Evolutionary conservation across 768 basidiomycete species (phyloP).

Genomic region (Flagelloscypha sp.): DNA sequence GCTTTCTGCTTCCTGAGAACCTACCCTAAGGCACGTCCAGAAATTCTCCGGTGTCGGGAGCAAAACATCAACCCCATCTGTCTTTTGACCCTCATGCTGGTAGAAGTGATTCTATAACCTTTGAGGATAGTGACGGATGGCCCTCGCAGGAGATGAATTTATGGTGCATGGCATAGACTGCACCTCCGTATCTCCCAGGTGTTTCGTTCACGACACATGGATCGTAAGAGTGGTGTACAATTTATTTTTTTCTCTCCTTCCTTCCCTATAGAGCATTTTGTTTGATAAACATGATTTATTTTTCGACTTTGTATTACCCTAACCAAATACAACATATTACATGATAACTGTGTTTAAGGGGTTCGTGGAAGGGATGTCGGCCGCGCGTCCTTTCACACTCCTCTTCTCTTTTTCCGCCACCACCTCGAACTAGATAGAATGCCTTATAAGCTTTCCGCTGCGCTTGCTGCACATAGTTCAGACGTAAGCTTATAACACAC

Average conservation of each 20-base stretch:
- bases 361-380: too few species aligned
- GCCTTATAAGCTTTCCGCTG: conserved; percentile 74
- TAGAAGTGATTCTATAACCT: too few species aligned
- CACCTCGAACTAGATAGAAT: conserved; percentile 26
- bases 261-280: conserved; percentile 5
- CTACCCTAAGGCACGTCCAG: too few species aligned
- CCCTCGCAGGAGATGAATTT: conserved; percentile 87
- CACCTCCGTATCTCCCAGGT: conserved; percentile 83
- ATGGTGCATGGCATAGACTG: conserved; percentile 82
- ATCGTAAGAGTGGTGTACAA: conserved; percentile 86
- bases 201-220: conserved; percentile 46
- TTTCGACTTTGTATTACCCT: too few species aligned
- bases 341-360: too few species aligned
- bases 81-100: too few species aligned
- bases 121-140: too few species aligned
- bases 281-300: conserved; percentile 8
- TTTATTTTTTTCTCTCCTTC: conserved; percentile 11
- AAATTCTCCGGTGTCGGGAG: too few species aligned
- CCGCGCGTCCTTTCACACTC: too few species aligned
- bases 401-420: conserved; percentile 9
- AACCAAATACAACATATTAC: too few species aligned
- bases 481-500: conserved; percentile 66
- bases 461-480: conserved; percentile 57
- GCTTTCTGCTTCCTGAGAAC: too few species aligned
- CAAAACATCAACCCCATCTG: too few species aligned